These are phyloP conservation scores for Hypomyces rosellus DNA, from an alignment of 2,329 filamentous ascomycete species.

Conservation along the genomic window DNA sequence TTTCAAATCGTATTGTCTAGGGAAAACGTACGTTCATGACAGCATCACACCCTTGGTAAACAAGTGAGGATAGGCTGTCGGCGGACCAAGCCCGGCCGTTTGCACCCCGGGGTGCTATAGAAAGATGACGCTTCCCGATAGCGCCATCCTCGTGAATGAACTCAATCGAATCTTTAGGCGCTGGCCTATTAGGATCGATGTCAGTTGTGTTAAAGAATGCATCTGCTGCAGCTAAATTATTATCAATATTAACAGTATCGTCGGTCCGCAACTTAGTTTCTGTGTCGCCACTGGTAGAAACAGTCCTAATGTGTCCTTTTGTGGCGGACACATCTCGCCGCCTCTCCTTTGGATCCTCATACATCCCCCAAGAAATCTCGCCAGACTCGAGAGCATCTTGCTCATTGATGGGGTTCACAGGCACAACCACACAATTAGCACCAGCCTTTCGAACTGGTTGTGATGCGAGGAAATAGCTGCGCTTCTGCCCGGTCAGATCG, in stretches of 20 bases:
- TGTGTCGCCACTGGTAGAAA: not conserved
- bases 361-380: constrained; percentile 7
- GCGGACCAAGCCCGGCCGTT: no score
- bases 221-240: not conserved
- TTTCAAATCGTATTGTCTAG: no score
- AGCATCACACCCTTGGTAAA: no score
- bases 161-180: not conserved
- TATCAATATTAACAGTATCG: not conserved
- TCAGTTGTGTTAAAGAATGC: not conserved
- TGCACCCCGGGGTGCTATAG: not conserved
- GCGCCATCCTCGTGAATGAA: not conserved
- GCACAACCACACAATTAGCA: not conserved
- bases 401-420: not conserved
- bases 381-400: constrained; percentile 5
- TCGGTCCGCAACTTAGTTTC: not conserved
- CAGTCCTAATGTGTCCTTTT: not conserved
- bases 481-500: not conserved
- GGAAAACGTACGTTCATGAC: no score
- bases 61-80: not conserved
- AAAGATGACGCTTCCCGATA: not conserved
- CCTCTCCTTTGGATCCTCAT: constrained; percentile 2
- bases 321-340: not conserved
- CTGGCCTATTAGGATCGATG: not conserved
- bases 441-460: not conserved
- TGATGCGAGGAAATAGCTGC: constrained; percentile 3